phyloP scores from a whole-genome alignment of 1,284 basidiomycete genomes.

The Afroboletus lepidellus region DNA sequence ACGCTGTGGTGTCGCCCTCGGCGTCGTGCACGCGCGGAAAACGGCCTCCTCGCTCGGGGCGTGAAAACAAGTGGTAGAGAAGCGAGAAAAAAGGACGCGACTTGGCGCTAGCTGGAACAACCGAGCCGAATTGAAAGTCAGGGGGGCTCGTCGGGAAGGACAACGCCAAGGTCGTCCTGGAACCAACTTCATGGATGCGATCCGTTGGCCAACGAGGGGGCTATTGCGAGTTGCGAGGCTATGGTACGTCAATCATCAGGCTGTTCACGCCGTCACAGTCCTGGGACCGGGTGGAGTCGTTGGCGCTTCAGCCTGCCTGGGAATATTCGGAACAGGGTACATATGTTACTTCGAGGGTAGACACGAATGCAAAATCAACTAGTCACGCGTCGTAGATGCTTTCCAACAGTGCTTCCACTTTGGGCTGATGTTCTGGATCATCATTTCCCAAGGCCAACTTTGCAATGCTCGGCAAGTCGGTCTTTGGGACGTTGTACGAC shows the following conservation, averaged over 20 bases:
- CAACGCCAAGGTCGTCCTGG: conserved; percentile 13
- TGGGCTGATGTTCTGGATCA: conserved; percentile 34
- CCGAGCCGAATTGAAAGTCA: conserved; percentile 13
- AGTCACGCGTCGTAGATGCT: conserved; percentile 39
- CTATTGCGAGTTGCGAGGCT: neutral
- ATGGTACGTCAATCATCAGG: conserved; percentile 11
- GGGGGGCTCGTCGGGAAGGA: conserved; percentile 7
- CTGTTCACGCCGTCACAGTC: no score
- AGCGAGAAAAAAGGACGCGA: neutral
- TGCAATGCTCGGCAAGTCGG: conserved; percentile 53
- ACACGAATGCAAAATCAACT: neutral
- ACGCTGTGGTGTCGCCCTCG: conserved; percentile 1
- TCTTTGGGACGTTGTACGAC: conserved; percentile 59
- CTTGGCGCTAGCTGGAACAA: conserved; percentile 2
- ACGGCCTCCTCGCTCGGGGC: neutral
- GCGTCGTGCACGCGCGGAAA: neutral
- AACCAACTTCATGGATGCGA: conserved; percentile 19
- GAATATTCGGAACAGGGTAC: neutral
- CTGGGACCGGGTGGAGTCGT: conserved; percentile 2
- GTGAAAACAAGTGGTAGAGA: neutral
- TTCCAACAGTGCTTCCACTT: conserved; percentile 49
- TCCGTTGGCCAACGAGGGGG: conserved; percentile 1
- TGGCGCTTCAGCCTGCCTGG: neutral
- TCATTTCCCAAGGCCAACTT: conserved; percentile 45
- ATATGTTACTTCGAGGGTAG: no score